Evolutionary conservation across 352 stramenopile genomes (phyloP).

Genomic region (Phytopythium delawarense): DNA sequence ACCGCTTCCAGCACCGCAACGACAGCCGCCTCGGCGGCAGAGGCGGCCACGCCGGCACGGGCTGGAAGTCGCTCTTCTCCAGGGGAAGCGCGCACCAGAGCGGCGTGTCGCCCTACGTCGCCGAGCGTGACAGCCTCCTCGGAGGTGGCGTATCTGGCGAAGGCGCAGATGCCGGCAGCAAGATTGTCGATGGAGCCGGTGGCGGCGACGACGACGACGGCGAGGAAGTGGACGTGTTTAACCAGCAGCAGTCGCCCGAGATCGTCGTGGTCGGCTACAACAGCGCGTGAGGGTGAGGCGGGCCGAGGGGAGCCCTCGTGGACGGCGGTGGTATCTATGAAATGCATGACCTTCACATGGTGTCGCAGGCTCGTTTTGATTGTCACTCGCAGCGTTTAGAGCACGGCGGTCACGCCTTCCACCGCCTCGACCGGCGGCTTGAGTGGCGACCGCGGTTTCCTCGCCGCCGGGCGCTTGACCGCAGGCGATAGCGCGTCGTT

Average conservation of each 20-base stretch:
- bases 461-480: not conserved
- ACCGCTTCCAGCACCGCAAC: constrained; percentile 43
- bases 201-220: constrained; percentile 37
- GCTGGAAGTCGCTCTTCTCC: constrained; percentile 21
- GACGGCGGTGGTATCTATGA: not conserved
- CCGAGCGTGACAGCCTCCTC: constrained; percentile 51
- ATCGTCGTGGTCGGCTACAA: constrained; percentile 27
- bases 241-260: constrained; percentile 18
- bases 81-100: constrained; percentile 22
- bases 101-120: constrained; percentile 41
- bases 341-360: not conserved
- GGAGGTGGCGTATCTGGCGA: constrained; percentile 12
- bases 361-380: not conserved
- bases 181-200: constrained; percentile 5
- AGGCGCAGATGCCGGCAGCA: constrained; percentile 2
- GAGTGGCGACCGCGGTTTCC: not conserved
- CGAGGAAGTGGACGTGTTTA: constrained; percentile 31
- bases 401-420: not conserved
- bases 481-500: not conserved
- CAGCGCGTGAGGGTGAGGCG: constrained; percentile 11
- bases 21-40: constrained; percentile 9
- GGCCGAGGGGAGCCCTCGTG: no score
- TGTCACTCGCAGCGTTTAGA: not conserved
- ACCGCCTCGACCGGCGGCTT: not conserved
- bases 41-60: constrained; percentile 2